Evolutionary conservation across 2,329 filamentous ascomycete species (phyloP).

Genomic region (Pyrenochaeta sp.): DNA sequence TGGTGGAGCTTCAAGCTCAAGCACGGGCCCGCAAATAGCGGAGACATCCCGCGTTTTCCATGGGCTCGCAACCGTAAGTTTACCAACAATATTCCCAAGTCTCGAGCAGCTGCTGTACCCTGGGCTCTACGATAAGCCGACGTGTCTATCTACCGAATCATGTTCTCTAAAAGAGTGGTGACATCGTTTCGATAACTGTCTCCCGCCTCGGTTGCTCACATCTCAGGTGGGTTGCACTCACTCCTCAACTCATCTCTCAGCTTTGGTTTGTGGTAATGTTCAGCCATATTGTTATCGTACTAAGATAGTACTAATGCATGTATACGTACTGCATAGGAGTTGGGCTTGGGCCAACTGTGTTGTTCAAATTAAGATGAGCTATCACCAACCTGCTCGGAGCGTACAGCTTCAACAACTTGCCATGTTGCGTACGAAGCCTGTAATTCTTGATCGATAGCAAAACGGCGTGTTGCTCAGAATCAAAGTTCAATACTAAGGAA

Average conservation of each 20-base stretch:
- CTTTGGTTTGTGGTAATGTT: too few species aligned
- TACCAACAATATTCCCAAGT: background rate
- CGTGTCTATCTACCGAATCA: background rate
- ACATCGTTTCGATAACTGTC: background rate
- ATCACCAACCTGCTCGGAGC: too few species aligned
- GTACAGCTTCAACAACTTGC: too few species aligned
- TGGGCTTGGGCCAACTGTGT: too few species aligned
- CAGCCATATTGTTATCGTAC: too few species aligned
- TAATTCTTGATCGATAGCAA: too few species aligned
- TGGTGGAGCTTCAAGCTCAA: constrained; percentile 1
- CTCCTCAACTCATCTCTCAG: too few species aligned
- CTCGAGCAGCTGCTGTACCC: background rate
- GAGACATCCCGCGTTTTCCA: constrained; percentile 13
- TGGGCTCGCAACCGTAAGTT: background rate
- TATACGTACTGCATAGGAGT: too few species aligned
- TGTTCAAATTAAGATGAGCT: too few species aligned
- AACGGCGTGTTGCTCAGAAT: too few species aligned
- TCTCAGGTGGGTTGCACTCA: background rate
- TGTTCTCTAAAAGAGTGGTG: background rate
- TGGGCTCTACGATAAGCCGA: background rate
- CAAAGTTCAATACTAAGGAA: background rate
- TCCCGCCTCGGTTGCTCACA: background rate
- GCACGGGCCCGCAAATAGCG: constrained; percentile 15
- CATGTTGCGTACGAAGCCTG: too few species aligned
- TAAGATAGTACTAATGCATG: too few species aligned